Evolutionary conservation across 805 yeast genomes (phyloP).

Genomic region (Nakazawaea molendinolei): DNA sequence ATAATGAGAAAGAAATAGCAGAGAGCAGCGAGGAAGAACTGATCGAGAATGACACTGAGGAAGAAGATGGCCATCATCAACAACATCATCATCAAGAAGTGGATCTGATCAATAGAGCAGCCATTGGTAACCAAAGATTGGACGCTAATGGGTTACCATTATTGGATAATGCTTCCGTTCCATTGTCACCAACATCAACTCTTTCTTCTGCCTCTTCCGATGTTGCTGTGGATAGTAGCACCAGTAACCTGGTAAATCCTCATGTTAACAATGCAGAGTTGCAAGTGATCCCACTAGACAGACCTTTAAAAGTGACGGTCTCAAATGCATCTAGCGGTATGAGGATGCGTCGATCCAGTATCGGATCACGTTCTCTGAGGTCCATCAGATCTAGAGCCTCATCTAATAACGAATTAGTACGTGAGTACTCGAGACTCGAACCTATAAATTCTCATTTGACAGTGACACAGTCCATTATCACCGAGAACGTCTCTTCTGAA

Average conservation of each 20-base stretch:
- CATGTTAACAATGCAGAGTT: too few species aligned
- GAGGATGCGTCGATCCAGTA: slow-evolving; percentile 4
- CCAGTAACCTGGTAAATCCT: too few species aligned
- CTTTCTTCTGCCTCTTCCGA: slow-evolving; percentile 7
- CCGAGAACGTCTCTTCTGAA: slow-evolving; percentile 24
- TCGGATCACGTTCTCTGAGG: slow-evolving; percentile 8
- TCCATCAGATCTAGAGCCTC: slow-evolving; percentile 7
- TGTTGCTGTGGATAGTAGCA: not conserved
- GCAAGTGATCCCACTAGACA: slow-evolving; percentile 5
- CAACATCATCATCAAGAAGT: too few species aligned
- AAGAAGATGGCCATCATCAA: slow-evolving; percentile 1
- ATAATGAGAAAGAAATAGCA: slow-evolving; percentile 1
- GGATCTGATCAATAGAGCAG: not conserved
- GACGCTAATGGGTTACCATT: not conserved
- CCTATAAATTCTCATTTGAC: slow-evolving; percentile 25
- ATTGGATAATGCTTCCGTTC: slow-evolving; percentile 5
- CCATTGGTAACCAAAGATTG: not conserved
- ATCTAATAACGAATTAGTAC: slow-evolving; percentile 14
- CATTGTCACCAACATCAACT: slow-evolving; percentile 12
- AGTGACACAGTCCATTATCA: slow-evolving; percentile 21
- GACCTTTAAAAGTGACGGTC: not conserved
- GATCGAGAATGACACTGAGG: not conserved
- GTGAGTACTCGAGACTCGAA: slow-evolving; percentile 29
- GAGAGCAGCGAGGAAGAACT: slow-evolving; percentile 7
- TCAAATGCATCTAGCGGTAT: slow-evolving; percentile 2